Evolutionary conservation across 139 green algal genomes (phyloP).

Genomic region (Coccomyxa sp.): DNA sequence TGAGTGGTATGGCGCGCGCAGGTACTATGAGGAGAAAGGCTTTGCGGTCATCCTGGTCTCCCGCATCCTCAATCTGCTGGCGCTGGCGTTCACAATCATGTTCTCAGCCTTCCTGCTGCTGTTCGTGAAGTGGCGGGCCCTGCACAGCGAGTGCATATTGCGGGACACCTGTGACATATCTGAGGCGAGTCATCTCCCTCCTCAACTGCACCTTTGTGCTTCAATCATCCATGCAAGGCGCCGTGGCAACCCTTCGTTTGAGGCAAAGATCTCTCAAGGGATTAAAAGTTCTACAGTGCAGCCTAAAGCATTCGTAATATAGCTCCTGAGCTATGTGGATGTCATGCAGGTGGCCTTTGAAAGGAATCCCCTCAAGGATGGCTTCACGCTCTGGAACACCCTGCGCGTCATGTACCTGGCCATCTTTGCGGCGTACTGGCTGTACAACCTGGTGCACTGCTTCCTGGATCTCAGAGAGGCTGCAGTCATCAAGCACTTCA

Average conservation of each 20-base stretch:
- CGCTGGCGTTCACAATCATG: slow-evolving; percentile 86
- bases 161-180: slow-evolving; percentile 66
- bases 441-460: slow-evolving; percentile 29
- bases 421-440: slow-evolving; percentile 56
- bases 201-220: too few species aligned
- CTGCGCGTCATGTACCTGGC: slow-evolving; percentile 67
- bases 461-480: slow-evolving; percentile 9
- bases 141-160: slow-evolving; percentile 42
- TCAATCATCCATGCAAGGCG: too few species aligned
- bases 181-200: slow-evolving; percentile 35
- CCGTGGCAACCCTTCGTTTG: too few species aligned
- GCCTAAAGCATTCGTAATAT: too few species aligned
- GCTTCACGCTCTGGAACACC: slow-evolving; percentile 37
- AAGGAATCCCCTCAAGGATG: slow-evolving; percentile 33
- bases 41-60: slow-evolving; percentile 58
- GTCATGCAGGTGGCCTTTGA: slow-evolving; percentile 35
- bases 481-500: slow-evolving; percentile 53
- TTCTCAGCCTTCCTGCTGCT: slow-evolving; percentile 87
- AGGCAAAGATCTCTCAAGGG: too few species aligned
- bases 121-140: slow-evolving; percentile 74
- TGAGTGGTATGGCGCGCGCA: slow-evolving; percentile 17
- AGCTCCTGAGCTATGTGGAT: too few species aligned
- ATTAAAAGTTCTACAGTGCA: too few species aligned
- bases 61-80: slow-evolving; percentile 76
- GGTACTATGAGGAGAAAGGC: slow-evolving; percentile 80